Conservation (phyloP, 345 rosid species). For the Linum usitatissimum region DNA sequence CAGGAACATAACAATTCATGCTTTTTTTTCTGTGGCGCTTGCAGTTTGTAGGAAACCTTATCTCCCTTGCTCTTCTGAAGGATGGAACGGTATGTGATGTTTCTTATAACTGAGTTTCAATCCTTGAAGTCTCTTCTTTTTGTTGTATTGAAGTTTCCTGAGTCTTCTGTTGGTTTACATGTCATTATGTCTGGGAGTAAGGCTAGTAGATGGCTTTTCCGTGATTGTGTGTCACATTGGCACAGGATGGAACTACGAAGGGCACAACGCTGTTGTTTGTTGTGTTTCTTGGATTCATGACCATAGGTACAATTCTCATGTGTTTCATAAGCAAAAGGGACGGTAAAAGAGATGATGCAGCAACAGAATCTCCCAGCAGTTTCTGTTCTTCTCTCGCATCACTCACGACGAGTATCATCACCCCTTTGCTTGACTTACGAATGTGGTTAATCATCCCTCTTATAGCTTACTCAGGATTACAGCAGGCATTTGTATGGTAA, state of each 20-base stretch:
- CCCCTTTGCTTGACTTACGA: conserved; percentile 56
- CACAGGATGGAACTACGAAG: conserved; percentile 63
- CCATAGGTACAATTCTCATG: conserved; percentile 64
- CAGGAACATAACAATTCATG: conserved; percentile 2
- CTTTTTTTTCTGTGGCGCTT: conserved; percentile 9
- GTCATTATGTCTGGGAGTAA: not conserved
- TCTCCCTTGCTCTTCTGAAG: conserved; percentile 61
- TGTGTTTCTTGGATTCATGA: conserved; percentile 65
- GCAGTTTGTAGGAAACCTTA: conserved; percentile 82
- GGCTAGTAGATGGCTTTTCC: conserved; percentile 1
- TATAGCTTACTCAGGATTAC: conserved; percentile 81
- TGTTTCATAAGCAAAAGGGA: conserved; percentile 63
- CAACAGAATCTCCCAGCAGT: conserved; percentile 35
- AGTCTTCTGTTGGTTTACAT: not conserved
- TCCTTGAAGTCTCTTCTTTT: not conserved
- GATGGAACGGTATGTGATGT: conserved; percentile 38
- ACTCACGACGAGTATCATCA: conserved; percentile 44
- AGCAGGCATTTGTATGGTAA: conserved; percentile 95
- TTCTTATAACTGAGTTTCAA: not conserved
- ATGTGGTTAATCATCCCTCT: conserved; percentile 80
- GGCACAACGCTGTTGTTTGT: conserved; percentile 63
- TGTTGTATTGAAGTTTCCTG: not conserved
- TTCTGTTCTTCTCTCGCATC: conserved; percentile 40
- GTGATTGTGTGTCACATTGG: conserved; percentile 9
- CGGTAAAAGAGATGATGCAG: conserved; percentile 37